Percentiles rank a stretch among this genome's conserved stretches.
These are phyloP conservation scores for Nakazawaea sp. DNA, from an alignment of 805 yeast species.

Conservation along the genomic window DNA sequence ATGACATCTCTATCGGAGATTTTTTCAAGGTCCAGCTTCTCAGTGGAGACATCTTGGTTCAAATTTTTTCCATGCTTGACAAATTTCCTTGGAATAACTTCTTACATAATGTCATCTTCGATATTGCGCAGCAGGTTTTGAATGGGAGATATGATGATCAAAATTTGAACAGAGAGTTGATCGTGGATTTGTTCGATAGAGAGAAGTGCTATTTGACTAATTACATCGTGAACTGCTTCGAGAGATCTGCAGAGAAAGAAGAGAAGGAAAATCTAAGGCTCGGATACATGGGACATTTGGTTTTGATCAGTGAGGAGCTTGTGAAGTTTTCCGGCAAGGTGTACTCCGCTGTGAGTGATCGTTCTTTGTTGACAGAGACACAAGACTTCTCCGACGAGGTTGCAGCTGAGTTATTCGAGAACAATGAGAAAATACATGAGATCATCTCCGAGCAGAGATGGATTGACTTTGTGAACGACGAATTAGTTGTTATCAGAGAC, in stretches of 20 bases:
- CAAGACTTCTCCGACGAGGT: neutral
- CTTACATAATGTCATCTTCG: constrained; percentile 94
- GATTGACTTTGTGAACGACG: constrained; percentile 43
- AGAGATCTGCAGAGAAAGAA: constrained; percentile 23
- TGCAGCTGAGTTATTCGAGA: neutral
- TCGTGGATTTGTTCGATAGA: constrained; percentile 17
- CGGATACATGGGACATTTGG: constrained; percentile 56
- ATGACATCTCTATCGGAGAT: constrained; percentile 59
- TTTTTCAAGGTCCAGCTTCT: constrained; percentile 70
- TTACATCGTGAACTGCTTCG: constrained; percentile 21
- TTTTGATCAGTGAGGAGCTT: constrained; percentile 50
- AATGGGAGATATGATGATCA: constrained; percentile 49
- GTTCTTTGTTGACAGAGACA: constrained; percentile 13
- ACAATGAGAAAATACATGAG: constrained; percentile 7
- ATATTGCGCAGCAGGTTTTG: constrained; percentile 87
- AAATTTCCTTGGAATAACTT: constrained; percentile 95
- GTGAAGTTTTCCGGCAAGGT: constrained; percentile 37
- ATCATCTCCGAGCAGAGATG: constrained; percentile 21
- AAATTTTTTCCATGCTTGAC: constrained; percentile 62
- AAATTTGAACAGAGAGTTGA: constrained; percentile 25
- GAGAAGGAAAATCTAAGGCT: constrained; percentile 34
- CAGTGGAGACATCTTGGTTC: constrained; percentile 59
- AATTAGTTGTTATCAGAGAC: constrained; percentile 44
- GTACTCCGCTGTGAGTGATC: constrained; percentile 23
- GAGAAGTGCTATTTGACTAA: constrained; percentile 23